Evolutionary conservation across 2,329 filamentous ascomycete genomes (phyloP), one percentile per base, ranked within the genome.

Genomic region (Calonectria ilicicola): DNA sequence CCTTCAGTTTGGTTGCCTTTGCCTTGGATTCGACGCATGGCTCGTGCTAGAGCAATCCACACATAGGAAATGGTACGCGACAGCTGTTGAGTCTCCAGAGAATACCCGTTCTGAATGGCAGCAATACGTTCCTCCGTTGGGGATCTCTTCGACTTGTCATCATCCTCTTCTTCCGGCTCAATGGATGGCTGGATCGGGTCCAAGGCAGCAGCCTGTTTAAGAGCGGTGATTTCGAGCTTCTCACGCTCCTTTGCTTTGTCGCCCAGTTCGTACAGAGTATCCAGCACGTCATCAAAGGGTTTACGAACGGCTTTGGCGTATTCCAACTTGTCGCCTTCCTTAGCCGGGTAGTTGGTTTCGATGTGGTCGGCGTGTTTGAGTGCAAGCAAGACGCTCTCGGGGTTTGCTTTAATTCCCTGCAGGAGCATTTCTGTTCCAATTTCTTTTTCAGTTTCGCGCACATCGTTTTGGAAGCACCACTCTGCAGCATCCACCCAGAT

Each of bases 401-500:
- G 96, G 81, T 98, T 99, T 2, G 96, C 96, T 32, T 91, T 89
- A 70, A 97, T 93, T 40, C 97, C 97, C 74, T 97, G 92, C 26
- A 91, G 89, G 27, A 99, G 87, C 79, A 98, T 94, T 12, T 95
- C 91, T 27, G 93, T 91, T 14, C 95, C 95, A 72, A 85, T 80
- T 7, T 89, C 86, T 72, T 88, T 87, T 56, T 89, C 89, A 42
- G 95, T 93, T 53, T 91, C 86, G 12, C 84, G 81, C 77, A 96
- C 86, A 53, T 91, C 91, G 78, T 97, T 95, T 67, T 93, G 90
- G 80, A 95, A 95, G 83, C 95, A 98, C 91, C 96, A 98, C 76
- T 98, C 94, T 1, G 96, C 94, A 12, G 95, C 96, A 72, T 98
- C 95, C 63, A 95, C 96, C 97, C 97, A 99, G 78, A 98, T 92